phyloP scores from a whole-genome alignment of 495 filamentous ascomycete genomes.

The Tuber borchii region DNA sequence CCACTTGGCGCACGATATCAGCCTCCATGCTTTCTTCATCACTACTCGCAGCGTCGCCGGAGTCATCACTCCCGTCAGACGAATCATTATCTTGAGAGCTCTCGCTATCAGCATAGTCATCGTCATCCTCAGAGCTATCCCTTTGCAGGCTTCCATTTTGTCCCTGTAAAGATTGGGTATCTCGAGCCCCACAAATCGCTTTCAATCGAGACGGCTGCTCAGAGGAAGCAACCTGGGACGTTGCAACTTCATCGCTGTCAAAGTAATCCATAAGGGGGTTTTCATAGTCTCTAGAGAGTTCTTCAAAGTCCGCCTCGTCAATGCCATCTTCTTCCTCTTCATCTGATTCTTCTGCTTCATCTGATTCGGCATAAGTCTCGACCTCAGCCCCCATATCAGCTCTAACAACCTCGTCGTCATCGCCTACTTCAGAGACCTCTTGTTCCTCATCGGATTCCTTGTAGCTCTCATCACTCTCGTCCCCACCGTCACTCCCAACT shows the following conservation, averaged over 20 bases:
- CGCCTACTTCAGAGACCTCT: slow-evolving; percentile 7
- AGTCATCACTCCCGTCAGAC: slow-evolving; percentile 35
- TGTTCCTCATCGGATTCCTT: slow-evolving; percentile 34
- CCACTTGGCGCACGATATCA: slow-evolving; percentile 14
- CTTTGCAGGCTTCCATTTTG: slow-evolving; percentile 33
- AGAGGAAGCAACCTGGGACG: neutral
- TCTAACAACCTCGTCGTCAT: slow-evolving; percentile 23
- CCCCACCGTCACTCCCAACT: slow-evolving; percentile 14
- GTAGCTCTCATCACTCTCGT: slow-evolving; percentile 21
- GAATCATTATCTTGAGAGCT: slow-evolving; percentile 40
- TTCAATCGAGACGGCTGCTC: neutral
- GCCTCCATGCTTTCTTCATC: slow-evolving; percentile 39
- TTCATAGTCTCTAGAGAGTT: slow-evolving; percentile 22
- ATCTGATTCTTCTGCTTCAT: slow-evolving; percentile 1
- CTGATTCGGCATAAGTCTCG: slow-evolving; percentile 5
- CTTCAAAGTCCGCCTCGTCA: slow-evolving; percentile 7
- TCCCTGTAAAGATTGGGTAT: slow-evolving; percentile 6
- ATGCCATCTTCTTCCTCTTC: slow-evolving; percentile 15
- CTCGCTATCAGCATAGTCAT: slow-evolving; percentile 32
- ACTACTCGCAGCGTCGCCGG: slow-evolving; percentile 35
- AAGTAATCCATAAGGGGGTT: slow-evolving; percentile 36
- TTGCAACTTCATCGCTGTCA: slow-evolving; percentile 14
- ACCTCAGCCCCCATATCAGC: slow-evolving; percentile 13
- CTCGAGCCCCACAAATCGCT: neutral
- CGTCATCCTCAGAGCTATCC: slow-evolving; percentile 42